Base-by-base conservation (phyloP, 306 rosid genomes). In the Casuarina cunninghamiana region DNA sequence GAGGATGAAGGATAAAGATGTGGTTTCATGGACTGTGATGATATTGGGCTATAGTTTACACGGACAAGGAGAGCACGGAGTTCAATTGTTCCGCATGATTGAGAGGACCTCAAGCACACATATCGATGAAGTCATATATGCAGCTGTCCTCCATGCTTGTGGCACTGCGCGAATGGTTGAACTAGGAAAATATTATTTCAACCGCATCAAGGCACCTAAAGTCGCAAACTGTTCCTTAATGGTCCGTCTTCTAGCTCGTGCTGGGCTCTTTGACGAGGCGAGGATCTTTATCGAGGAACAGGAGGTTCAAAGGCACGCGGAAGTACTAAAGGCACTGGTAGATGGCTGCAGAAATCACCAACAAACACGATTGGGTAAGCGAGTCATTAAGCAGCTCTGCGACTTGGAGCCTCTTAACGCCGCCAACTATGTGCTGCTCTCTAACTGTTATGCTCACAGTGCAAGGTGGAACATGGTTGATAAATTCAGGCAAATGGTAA, bases 101-200 rank as follows among this genome's bases (percentile, higher is more conserved):
- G 88, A 82, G 79, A 84, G 72, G 16, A 82, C 80, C 46, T 77
- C 74, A 1, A 69, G 72, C 49, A 81, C 61, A 26, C 55, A 12
- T 32, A 66, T 78, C n/a, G 97, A 90, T 81, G 84, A 85, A 42
- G 71, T 68, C 4, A 73, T 81, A 16, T 90, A 88, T 71, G 71
- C 83, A 54, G 90, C 88, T n/a, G 86, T 78, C 53, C 92, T 92
- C 49, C 95, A 84, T 81, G 93, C 95, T 68, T 90, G 93, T 77
- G 19, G 77, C 74, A 80, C 87, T 3, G 88, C 91, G 46, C 82
- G 79, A 37, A 77, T 85, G 87, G 90, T 81, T 68, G 86, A 87
- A 75, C 90, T 84, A 72, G 95, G 97, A 26, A 86, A 65, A 72
- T 39, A 63, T 58, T 85, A 82, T 84, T 90, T 88, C 75, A 78